phyloP scores from a whole-genome alignment of 2,329 filamentous ascomycete species.

The Endocalyx cinctus region DNA sequence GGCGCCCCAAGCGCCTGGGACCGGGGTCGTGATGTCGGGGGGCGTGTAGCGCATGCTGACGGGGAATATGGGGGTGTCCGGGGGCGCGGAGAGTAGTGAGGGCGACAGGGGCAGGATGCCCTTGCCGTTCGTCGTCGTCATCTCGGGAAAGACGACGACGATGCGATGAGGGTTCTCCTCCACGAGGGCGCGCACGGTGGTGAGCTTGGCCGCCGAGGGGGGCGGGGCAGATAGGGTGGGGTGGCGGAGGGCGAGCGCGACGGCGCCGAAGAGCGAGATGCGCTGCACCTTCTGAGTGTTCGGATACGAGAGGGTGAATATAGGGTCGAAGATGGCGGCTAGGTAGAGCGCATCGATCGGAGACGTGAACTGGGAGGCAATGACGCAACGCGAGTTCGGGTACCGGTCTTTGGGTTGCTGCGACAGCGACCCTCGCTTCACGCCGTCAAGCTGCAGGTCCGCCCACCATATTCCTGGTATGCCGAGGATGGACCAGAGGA shows the following conservation, averaged over 20 bases:
- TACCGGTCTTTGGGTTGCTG: constrained; percentile 69
- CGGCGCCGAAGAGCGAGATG: constrained; percentile 71
- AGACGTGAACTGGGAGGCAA: constrained; percentile 86
- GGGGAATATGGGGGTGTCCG: constrained; percentile 76
- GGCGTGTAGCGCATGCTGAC: constrained; percentile 87
- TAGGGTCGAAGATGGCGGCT: constrained; percentile 90
- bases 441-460: constrained; percentile 95
- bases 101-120: constrained; percentile 82
- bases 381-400: constrained; percentile 73
- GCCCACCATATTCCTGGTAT: constrained; percentile 97
- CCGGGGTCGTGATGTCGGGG: constrained; percentile 82
- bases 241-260: constrained; percentile 65
- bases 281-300: constrained; percentile 66
- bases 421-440: constrained; percentile 82
- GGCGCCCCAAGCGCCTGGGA: constrained; percentile 65
- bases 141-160: constrained; percentile 88
- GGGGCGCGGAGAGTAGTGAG: constrained; percentile 63
- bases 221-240: constrained; percentile 41
- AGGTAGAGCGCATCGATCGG: constrained; percentile 92
- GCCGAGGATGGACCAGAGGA: constrained; percentile 81
- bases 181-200: constrained; percentile 60
- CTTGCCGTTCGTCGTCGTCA: constrained; percentile 88
- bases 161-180: constrained; percentile 66
- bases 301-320: constrained; percentile 86
- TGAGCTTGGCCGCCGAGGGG: constrained; percentile 43